phyloP scores from a whole-genome alignment of 495 filamentous ascomycete species.

The Penicillium diatomitis region DNA sequence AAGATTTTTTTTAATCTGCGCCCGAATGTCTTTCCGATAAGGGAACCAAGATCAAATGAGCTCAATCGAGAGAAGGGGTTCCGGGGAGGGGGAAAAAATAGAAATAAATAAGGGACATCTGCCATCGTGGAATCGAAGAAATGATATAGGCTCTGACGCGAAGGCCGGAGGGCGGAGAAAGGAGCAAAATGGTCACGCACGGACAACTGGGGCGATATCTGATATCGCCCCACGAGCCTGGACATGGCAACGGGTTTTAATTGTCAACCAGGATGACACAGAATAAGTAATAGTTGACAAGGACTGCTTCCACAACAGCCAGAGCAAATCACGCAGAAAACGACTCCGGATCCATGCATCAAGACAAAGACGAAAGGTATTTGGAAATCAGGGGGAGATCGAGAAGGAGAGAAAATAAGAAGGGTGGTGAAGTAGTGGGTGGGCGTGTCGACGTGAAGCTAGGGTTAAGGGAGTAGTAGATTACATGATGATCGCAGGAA shows the following conservation, averaged over 20 bases:
- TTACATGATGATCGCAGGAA: slow-evolving; percentile 85
- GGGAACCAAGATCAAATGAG: slow-evolving; percentile 1
- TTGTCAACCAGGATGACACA: slow-evolving; percentile 3
- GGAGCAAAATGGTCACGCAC: slow-evolving; percentile 10
- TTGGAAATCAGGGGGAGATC: slow-evolving; percentile 9
- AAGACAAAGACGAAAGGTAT: slow-evolving; percentile 24
- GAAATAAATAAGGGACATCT: not conserved
- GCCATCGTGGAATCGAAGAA: slow-evolving; percentile 2
- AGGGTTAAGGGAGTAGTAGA: slow-evolving; percentile 4
- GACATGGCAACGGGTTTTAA: slow-evolving; percentile 2
- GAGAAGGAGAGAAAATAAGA: slow-evolving; percentile 3
- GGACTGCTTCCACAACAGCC: slow-evolving; percentile 8
- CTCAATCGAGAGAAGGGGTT: slow-evolving; percentile 6
- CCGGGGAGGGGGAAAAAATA: slow-evolving; percentile 8
- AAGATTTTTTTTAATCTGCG: slow-evolving; percentile 15
- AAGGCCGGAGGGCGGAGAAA: slow-evolving; percentile 16
- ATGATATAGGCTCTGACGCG: slow-evolving; percentile 4
- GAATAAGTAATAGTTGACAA: slow-evolving; percentile 8
- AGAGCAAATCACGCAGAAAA: slow-evolving; percentile 26
- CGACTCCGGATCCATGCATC: slow-evolving; percentile 39
- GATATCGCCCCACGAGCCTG: too few relatives aligned
- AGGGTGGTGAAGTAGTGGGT: too few relatives aligned
- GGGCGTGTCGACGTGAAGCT: slow-evolving; percentile 23
- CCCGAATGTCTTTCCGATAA: slow-evolving; percentile 3
- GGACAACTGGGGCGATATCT: too few relatives aligned